Evolutionary conservation across 2,329 filamentous ascomycete species (phyloP), one percentile per base, ranked within the genome.

Genomic region (Xylaria polymorpha): DNA sequence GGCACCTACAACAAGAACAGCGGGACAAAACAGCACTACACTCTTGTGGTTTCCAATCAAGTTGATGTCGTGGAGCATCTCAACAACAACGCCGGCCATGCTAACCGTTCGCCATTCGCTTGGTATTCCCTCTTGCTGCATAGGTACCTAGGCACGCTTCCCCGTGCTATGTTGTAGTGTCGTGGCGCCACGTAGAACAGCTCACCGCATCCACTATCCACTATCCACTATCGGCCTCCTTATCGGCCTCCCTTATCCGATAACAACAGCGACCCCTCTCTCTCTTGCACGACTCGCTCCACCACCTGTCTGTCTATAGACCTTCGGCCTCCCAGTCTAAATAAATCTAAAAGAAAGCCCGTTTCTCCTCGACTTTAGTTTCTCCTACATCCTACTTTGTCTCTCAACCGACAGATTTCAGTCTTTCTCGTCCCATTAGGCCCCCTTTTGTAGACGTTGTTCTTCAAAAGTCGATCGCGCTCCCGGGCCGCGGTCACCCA

Each of bases 401-500:
- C 12, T 56, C 48, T 25, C 57, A 57, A 44, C 10, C 59, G 39
- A 41, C 58, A 71, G 48, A 59, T 22, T 61, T 32, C 53, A 6
- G 22, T 44, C 57, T 25, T 22, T 25, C n/a, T 39, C 55, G 12
- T 15, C 58, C n/a, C 18, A 15, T 39, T 32, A 22, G 37, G 14
- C 18, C 57, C 46, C 8, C 53, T 61, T 46, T 48, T 35, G 29
- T 50, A 63, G 57, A 66, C 60, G 51, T 60, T 68, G 64, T 73
- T 71, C 57, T 67, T 71, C 60, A 66, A 65, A 56, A 66, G 77
- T 79, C 74, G 86, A 87, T 87, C 87, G 86, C 87, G 85, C 84
- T 83, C 74, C 71, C 76, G 82, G 81, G 84, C 82, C 78, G 86
- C 90, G 89, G 84, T 92, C 90, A 84, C 82, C 75, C 72, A 79